Conservation (phyloP, 148 eudicot species). For the Dysphania ambrosioides region DNA sequence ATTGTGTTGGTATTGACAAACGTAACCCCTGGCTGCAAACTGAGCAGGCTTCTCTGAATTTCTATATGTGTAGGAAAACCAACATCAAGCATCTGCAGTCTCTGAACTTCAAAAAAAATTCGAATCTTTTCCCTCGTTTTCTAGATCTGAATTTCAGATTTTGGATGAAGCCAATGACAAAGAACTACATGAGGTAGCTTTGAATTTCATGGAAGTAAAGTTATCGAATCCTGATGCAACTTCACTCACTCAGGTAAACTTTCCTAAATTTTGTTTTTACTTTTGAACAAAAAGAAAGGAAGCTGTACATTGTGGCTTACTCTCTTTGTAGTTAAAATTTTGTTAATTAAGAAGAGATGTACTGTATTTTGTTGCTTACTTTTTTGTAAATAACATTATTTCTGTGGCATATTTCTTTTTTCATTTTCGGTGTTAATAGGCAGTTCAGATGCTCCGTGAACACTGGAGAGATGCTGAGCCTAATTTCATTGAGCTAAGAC, state of each 20-base stretch:
- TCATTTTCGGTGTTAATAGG: constrained; percentile 31
- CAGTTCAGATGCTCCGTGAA: constrained; percentile 61
- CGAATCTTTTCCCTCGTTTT: constrained; percentile 43
- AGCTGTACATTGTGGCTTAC: background rate
- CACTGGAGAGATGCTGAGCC: constrained; percentile 67
- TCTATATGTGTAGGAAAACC: constrained; percentile 46
- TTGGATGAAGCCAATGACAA: constrained; percentile 63
- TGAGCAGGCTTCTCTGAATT: background rate
- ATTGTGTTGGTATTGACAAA: background rate
- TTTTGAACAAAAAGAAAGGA: background rate
- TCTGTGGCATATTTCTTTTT: background rate
- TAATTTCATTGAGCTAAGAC: constrained; percentile 54
- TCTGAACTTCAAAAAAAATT: constrained; percentile 59
- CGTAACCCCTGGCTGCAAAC: background rate
- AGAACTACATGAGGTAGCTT: constrained; percentile 67
- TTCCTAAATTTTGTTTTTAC: background rate
- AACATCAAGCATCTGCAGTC: constrained; percentile 50
- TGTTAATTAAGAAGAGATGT: too few relatives aligned
- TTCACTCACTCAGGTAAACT: constrained; percentile 39
- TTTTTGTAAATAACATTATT: constrained; percentile 9
- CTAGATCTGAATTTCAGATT: constrained; percentile 40
- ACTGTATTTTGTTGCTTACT: background rate
- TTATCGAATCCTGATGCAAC: constrained; percentile 35
- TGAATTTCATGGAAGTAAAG: constrained; percentile 33
- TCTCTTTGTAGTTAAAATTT: constrained; percentile 12